Evolutionary conservation across 352 stramenopile genomes (phyloP), one percentile per base, ranked within the genome.

Genomic region (Pythium coloratum): DNA sequence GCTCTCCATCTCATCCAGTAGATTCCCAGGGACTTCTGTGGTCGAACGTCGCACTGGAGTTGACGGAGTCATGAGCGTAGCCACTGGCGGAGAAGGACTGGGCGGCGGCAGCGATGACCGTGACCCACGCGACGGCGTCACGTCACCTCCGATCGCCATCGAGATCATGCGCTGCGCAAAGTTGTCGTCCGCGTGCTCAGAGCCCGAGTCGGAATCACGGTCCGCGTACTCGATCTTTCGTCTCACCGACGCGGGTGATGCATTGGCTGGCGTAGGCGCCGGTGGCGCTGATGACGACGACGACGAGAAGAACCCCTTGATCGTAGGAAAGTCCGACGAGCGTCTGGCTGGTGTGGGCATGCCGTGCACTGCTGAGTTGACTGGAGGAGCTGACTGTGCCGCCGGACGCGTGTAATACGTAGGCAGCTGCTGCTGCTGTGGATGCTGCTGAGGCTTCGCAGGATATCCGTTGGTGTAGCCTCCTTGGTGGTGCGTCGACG

Each of bases 1-100:
- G 49, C 85, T 86, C 28, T 92, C 81, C 70, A 94, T 84, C 24
- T 78, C 76, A 44, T 93, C 76, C 26, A 90, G 47, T 6, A 65
- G 58, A 6, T 82, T 88, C 10, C 71, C 67, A 16, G 46, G 12
- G 3, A 8, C 18, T 16, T 64, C 61, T 18, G 53, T 49, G 16
- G 59, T 54, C 9, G 59, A 30, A 33, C 56, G 60, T 12, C 65
- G 65, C 34, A 55, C 46, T 1, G 59, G 46, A 20, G 54, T 67
- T 5, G 62, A 34, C 1, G 62, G 26, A 0, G 20, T 30, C 12
- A 53, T n/a, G n/a, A 63, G 49, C 10, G 60, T 56, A 20, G 59
- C 56, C 55, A 72, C 64, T 47, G 66, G 18, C 1, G 60, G 61
- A 6, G 67, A 69, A 3, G 67, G 57, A 18, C 62, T 66, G 5